These are phyloP conservation scores for Mycena albidolilacea DNA, from an alignment of 768 basidiomycete species.

Conservation along the genomic window DNA sequence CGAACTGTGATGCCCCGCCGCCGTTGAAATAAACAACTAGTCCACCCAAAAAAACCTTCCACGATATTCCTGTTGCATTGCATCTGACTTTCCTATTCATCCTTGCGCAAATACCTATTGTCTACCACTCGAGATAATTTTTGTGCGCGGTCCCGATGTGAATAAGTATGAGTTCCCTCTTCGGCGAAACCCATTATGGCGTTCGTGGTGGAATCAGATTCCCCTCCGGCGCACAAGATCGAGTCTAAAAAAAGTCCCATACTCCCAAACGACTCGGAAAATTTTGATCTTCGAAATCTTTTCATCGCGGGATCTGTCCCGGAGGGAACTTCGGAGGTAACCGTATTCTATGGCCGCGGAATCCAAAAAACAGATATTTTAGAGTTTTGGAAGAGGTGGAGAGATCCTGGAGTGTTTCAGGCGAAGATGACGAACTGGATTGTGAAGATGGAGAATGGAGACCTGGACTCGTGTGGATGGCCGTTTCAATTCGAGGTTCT, in stretches of 20 bases:
- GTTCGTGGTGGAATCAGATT: no score
- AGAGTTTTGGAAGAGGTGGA: neutral
- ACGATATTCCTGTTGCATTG: no score
- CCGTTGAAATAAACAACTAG: no score
- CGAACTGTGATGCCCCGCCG: no score
- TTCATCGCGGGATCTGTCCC: neutral
- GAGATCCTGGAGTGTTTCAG: neutral
- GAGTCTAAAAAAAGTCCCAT: neutral
- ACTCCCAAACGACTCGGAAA: neutral
- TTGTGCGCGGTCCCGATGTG: neutral
- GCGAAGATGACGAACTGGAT: neutral
- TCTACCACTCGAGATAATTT: neutral
- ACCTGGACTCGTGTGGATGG: neutral
- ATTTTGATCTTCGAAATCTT: neutral
- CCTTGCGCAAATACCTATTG: neutral
- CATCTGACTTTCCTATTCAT: neutral
- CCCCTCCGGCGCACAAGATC: neutral
- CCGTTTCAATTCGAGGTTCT: conserved; percentile 1
- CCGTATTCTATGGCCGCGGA: neutral
- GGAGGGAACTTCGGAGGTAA: neutral
- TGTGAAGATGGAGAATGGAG: neutral
- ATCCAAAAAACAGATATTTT: neutral
- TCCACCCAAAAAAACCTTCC: no score
- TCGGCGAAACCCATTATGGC: no score
- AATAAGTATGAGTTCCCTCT: neutral